Evolutionary conservation across 345 rosid genomes (phyloP).

Genomic region (Nasturtium officinale): DNA sequence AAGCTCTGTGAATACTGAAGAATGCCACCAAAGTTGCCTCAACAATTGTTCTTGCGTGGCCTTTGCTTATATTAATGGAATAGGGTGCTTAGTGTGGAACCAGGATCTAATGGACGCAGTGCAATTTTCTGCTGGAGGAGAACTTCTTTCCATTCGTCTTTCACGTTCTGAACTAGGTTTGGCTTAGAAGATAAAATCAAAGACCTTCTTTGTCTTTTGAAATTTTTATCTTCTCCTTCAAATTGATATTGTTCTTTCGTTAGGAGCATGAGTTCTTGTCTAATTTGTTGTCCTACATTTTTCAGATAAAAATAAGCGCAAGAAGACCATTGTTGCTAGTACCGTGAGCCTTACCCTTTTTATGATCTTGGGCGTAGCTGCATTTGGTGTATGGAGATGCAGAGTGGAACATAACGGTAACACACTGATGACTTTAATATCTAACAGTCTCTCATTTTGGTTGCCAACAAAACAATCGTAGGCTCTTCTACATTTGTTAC

Average conservation of each 20-base stretch:
- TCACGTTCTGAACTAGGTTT: constrained; percentile 27
- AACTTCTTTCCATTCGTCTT: constrained; percentile 18
- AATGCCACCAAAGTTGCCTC: constrained; percentile 7
- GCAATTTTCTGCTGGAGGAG: not conserved
- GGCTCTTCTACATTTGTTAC: not conserved
- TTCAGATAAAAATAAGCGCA: constrained; percentile 15
- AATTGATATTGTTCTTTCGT: not conserved
- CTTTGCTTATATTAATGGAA: not conserved
- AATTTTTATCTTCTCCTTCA: not conserved
- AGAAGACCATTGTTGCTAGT: constrained; percentile 1
- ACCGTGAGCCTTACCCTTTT: not conserved
- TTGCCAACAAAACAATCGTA: not conserved
- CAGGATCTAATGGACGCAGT: constrained; percentile 1
- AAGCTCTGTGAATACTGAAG: not conserved
- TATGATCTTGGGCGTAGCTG: not conserved
- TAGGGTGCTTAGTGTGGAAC: constrained; percentile 27
- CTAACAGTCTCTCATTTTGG: not conserved
- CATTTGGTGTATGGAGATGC: not conserved
- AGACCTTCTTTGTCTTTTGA: not conserved
- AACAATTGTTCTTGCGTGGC: constrained; percentile 35
- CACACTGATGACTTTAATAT: not conserved
- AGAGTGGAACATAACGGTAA: constrained; percentile 13
- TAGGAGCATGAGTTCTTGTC: not conserved
- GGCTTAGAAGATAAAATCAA: not conserved
- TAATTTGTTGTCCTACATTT: not conserved